Base-by-base conservation (phyloP, 352 stramenopile genomes). In the Phytophthora litchii region DNA sequence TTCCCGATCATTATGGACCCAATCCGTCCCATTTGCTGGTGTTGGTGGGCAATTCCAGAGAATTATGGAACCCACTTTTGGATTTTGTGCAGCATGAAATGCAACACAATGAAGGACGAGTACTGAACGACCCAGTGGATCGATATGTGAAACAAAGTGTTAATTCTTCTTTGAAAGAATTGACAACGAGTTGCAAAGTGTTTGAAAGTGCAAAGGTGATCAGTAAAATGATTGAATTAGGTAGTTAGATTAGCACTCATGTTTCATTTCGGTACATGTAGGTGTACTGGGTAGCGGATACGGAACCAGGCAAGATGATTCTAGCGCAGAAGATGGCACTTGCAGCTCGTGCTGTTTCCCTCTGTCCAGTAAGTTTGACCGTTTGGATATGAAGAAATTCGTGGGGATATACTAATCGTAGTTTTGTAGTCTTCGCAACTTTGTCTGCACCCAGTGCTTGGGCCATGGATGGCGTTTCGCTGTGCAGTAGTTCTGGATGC, bases 281-380 rank as follows among this genome's bases (percentile, higher is more conserved):
- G 79, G 64, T 79, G 3, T 92, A 88, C 43, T 92, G 80, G 80
- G 75, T 86, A 4, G 69, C 78, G 1, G 82, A 92, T 52, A 89
- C 64, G 1, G 67, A 82, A 31, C 72, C 76, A 1, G 76, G 74
- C 20, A 92, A 88, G 55, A 89, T 90, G 83, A 88, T 92, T 41
- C 68, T 89, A 37, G 80, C 79, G 21, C 76, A 89, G 38, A 81
- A 81, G 50, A 86, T 92, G 76, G 80, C 80, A 9, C 65, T 89
- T 12, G 72, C 77, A 10, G 70, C 79, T 11, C 44, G 61, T 12
- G 70, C 69, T 4, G 76, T 82, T 3, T 76, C 76, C 0, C 67
- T 74, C 23, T 89, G 79, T 57, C 51, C 69, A 17, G 78, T 85
- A 56, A 11, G 70, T 42, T 53, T 16, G 0, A 21, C 23, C 29